phyloP scores from a whole-genome alignment of 441 rosid genomes.

The Erodium trifolium region DNA sequence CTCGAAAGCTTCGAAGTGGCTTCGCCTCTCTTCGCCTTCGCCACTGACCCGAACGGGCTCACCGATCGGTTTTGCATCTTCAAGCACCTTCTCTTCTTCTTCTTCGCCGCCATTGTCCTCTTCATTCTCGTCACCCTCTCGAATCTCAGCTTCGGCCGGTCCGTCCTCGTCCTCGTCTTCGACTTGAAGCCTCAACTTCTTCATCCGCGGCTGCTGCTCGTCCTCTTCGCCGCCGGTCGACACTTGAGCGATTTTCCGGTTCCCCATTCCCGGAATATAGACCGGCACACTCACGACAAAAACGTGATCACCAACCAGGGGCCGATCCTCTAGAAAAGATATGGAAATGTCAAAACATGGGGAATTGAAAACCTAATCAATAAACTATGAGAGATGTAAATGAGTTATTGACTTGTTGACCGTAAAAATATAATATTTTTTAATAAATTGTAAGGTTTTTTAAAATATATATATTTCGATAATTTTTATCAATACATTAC shows the following conservation, averaged over 20 bases:
- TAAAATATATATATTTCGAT: too few relatives aligned
- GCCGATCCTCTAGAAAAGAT: too few relatives aligned
- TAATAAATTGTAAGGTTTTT: too few relatives aligned
- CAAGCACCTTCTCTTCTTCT: conserved; percentile 38
- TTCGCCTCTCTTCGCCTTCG: conserved; percentile 61
- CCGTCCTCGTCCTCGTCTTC: not conserved
- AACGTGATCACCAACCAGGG: too few relatives aligned
- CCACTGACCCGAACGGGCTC: conserved; percentile 49
- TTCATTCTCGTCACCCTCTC: not conserved
- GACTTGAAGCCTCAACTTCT: not conserved
- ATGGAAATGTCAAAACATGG: too few relatives aligned
- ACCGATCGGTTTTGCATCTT: conserved; percentile 77
- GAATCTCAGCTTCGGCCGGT: not conserved
- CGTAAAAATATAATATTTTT: too few relatives aligned
- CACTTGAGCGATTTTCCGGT: conserved; percentile 61
- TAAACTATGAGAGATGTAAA: too few relatives aligned
- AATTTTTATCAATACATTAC: too few relatives aligned
- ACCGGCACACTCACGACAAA: too few relatives aligned
- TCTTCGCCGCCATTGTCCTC: conserved; percentile 1
- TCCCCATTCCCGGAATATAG: conserved; percentile 31
- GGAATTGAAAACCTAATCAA: too few relatives aligned
- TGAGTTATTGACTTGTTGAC: too few relatives aligned
- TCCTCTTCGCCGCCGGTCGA: conserved; percentile 81
- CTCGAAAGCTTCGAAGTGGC: conserved; percentile 56
- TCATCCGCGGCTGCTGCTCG: conserved; percentile 11